Conservation (phyloP, 192 early-diverging fungal species). For the Rhizophagus clarus region DNA sequence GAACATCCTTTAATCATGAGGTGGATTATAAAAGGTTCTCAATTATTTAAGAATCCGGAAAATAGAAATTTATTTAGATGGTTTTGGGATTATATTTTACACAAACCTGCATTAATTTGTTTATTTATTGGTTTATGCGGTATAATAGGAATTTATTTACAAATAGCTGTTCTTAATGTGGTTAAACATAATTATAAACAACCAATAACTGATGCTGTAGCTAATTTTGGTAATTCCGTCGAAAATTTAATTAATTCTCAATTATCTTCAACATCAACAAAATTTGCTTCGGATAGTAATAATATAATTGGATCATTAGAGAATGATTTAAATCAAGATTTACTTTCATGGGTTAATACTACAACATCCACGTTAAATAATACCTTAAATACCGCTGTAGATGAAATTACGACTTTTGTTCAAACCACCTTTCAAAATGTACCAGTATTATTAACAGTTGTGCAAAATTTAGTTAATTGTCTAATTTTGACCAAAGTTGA, state of each 20-base stretch:
- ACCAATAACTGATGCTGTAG: background rate
- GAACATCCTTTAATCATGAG: conserved; percentile 20
- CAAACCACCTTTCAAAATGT: background rate
- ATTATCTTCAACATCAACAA: background rate
- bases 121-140: conserved; percentile 37
- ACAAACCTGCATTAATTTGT: conserved; percentile 34
- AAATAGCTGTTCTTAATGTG: conserved; percentile 34
- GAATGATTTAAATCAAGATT: conserved; percentile 9
- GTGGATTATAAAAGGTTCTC: conserved; percentile 19
- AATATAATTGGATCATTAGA: background rate
- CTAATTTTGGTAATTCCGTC: conserved; percentile 10
- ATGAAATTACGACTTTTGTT: conserved; percentile 22
- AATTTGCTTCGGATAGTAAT: conserved; percentile 14
- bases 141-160: conserved; percentile 28
- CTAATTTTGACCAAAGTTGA: conserved; percentile 17
- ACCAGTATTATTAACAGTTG: background rate
- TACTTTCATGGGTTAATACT: conserved; percentile 22
- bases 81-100: conserved; percentile 36
- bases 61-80: conserved; percentile 34
- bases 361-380: conserved; percentile 21
- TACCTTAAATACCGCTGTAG: conserved; percentile 21
- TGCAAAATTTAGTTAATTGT: conserved; percentile 15
- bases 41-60: conserved; percentile 26
- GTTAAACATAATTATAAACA: conserved; percentile 23
- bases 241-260: conserved; percentile 3